Evolutionary conservation across 2,329 filamentous ascomycete species (phyloP).

Genomic region (Phoma sp.): DNA sequence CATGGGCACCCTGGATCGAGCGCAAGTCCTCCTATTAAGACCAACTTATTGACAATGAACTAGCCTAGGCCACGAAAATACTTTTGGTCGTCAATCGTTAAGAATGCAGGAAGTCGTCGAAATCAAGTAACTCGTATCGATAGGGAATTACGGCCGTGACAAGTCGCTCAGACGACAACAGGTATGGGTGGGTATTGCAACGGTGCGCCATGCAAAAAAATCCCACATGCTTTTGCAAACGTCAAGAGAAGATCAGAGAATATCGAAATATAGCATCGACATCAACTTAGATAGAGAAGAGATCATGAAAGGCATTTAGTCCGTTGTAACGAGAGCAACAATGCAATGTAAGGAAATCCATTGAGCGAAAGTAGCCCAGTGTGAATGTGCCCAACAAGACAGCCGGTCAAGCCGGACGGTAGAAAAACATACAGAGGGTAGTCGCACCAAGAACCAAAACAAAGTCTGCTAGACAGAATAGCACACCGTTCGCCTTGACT

Average conservation of each 20-base stretch:
- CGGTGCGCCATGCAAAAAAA: conserved; percentile 14
- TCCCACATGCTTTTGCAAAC: conserved; percentile 23
- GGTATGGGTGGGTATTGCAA: conserved; percentile 19
- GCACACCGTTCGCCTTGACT: conserved; percentile 34
- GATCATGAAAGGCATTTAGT: conserved; percentile 9
- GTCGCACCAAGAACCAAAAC: conserved; percentile 28
- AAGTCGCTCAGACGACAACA: conserved; percentile 18
- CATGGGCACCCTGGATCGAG: not conserved
- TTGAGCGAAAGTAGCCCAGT: conserved; percentile 28
- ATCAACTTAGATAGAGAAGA: conserved; percentile 19
- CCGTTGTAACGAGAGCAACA: conserved; percentile 18
- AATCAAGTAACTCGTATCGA: conserved; percentile 12
- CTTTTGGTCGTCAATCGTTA: conserved; percentile 8
- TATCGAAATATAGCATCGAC: conserved; percentile 19
- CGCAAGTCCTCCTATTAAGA: not conserved
- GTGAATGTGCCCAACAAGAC: conserved; percentile 32
- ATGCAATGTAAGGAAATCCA: conserved; percentile 34
- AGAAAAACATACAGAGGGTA: conserved; percentile 37
- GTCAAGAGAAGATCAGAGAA: conserved; percentile 24
- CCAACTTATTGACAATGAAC: not conserved
- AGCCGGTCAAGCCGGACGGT: conserved; percentile 16
- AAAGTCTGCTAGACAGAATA: conserved; percentile 22
- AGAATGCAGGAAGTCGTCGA: conserved; percentile 4
- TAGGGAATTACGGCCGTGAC: conserved; percentile 15
- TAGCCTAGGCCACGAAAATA: not conserved